Evolutionary conservation across 345 rosid genomes (phyloP), one percentile per base, ranked within the genome.

Genomic region (Murraya koenigii): DNA sequence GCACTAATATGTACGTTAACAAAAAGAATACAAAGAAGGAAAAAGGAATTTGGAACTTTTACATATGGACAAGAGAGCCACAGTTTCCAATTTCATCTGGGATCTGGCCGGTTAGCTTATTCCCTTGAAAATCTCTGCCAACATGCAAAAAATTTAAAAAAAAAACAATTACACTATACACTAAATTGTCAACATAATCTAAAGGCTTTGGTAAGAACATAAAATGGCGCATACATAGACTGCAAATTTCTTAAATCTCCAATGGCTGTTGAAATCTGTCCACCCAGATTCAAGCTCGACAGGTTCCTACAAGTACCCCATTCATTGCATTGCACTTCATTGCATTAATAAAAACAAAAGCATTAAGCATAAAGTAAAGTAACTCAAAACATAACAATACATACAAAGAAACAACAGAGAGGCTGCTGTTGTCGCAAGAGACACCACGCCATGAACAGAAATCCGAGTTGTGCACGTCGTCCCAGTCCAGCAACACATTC

Each of bases 61-160:
- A 96, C 99, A 96, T 70, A 75, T 85, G 79, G 33, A 69, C 75
- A 49, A 96, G 95, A 58, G 88, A 82, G 62, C 80, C 87, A 80
- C 99, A 96, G 78, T 92, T 88, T 70, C 99, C 99, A 72, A 92
- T 86, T 87, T 96, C 99, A 74, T 91, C 99, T 0, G 99, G 98
- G 39, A 96, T 91, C 81, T 92, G 98, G 33, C 98, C 99, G 0
- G 88, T 85, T 64, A 94, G 69, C 69, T 91, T 86, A 77, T 94
- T 96, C 25, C 97, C 97, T 82, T 85, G 90, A 58, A 96, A 85
- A 75, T 96, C 98, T 75, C 99, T 96, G 88, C 77, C 68, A 58
- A 26, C 39, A 23, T 35, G 11, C 33, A 30, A 58, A 10, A 49
- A 49, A 17, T 1, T 33, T 23, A 19, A 35, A 32, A 5, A 1